Evolutionary conservation across 257 asterid species (phyloP).

Genomic region (Solanum sejunctum): DNA sequence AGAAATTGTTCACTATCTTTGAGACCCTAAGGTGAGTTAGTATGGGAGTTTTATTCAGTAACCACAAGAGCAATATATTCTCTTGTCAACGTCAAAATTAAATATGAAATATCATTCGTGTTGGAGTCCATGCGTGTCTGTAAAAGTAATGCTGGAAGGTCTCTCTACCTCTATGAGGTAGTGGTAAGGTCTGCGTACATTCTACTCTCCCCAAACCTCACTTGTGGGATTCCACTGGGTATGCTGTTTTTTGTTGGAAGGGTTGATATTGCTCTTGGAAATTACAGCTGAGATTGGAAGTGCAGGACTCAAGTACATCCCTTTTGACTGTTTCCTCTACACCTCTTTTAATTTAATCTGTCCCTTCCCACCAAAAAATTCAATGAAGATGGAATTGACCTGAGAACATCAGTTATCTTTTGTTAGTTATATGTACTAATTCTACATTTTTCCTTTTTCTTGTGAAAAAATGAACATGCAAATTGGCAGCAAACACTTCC

Average conservation of each 20-base stretch:
- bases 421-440: background rate
- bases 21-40: constrained; percentile 82
- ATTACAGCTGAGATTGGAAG: background rate
- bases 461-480: background rate
- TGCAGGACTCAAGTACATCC: background rate
- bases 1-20: constrained; percentile 94
- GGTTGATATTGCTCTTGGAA: background rate
- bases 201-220: too few relatives aligned
- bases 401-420: background rate
- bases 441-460: background rate
- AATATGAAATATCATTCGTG: background rate
- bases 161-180: too few relatives aligned
- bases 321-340: background rate
- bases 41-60: background rate
- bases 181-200: too few relatives aligned
- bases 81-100: background rate
- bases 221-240: too few relatives aligned
- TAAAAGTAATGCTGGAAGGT: background rate
- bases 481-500: background rate
- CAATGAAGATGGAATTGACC: background rate
- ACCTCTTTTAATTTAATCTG: background rate
- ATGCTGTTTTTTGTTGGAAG: too few relatives aligned
- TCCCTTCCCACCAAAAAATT: background rate
- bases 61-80: background rate
- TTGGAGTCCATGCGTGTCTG: background rate